A percentile compares a stretch with the other conserved stretches of the same genome.
Evolutionary conservation across 2,329 filamentous ascomycete species (phyloP).

Genomic region (Atkinsonella hypoxylon): DNA sequence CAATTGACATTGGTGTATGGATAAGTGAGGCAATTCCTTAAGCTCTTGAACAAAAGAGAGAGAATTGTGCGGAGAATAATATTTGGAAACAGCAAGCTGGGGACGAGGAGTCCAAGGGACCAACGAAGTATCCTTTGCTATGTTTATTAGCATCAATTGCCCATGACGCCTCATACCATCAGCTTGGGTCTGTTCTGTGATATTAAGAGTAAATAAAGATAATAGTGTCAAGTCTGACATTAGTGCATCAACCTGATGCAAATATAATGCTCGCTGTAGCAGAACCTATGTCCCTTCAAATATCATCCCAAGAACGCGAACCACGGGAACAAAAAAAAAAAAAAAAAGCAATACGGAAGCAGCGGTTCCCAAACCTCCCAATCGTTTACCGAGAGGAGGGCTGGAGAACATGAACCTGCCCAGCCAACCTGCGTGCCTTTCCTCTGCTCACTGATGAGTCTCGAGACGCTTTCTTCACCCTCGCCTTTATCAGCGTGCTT

Average conservation of each 20-base stretch:
- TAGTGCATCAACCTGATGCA: not conserved
- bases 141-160: no score
- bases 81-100: no score
- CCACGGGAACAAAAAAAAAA: not conserved
- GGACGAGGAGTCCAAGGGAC: no score
- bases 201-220: no score
- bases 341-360: not conserved
- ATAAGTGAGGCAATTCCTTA: no score
- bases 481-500: not conserved
- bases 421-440: not conserved
- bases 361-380: not conserved
- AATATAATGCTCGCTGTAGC: conserved; percentile 7
- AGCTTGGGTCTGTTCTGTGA: no score
- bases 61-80: not conserved
- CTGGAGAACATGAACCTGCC: not conserved
- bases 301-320: not conserved
- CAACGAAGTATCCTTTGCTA: no score
- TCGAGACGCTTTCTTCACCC: not conserved
- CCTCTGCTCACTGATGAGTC: not conserved
- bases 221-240: not conserved
- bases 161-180: no score
- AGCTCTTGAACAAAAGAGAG: not conserved
- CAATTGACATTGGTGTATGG: no score
- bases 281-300: not conserved
- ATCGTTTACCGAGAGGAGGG: not conserved